Conservation (phyloP, 176 grass and related monocot genomes). For the Carex scoparia region DNA sequence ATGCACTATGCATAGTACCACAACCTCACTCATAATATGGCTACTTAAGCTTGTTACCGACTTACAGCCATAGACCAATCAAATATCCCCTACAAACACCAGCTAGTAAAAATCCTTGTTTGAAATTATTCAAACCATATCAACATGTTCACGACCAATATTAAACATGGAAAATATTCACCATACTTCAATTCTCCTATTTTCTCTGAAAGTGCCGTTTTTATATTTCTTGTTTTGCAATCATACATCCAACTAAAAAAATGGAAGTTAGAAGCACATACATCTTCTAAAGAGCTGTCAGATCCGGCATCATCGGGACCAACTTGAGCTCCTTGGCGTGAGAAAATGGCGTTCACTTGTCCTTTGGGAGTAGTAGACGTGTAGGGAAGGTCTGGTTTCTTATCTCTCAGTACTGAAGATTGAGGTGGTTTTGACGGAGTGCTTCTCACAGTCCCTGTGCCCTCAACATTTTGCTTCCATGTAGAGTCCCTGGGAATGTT, state of each 20-base stretch:
- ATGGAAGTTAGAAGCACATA: slow-evolving; percentile 39
- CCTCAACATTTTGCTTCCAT: slow-evolving; percentile 41
- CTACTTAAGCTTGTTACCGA: background rate
- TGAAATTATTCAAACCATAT: background rate
- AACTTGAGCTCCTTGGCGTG: slow-evolving; percentile 36
- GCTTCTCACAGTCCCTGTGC: slow-evolving; percentile 72
- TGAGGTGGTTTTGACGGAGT: slow-evolving; percentile 40
- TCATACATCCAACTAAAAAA: slow-evolving; percentile 26
- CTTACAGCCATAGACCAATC: background rate
- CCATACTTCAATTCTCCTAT: background rate
- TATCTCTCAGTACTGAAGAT: slow-evolving; percentile 38
- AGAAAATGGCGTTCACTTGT: slow-evolving; percentile 45
- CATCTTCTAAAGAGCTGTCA: slow-evolving; percentile 72
- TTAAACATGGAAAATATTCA: background rate
- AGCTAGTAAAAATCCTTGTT: background rate
- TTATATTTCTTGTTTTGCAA: background rate
- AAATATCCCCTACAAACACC: slow-evolving; percentile 1
- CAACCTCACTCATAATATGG: background rate
- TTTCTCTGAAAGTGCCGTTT: background rate
- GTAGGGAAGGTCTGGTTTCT: slow-evolving; percentile 37
- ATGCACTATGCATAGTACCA: no score
- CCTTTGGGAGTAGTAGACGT: slow-evolving; percentile 50
- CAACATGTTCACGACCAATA: background rate
- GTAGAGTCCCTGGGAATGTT: slow-evolving; percentile 47
- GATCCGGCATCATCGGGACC: slow-evolving; percentile 27